Evolutionary conservation across 768 basidiomycete species (phyloP), one percentile per base, ranked within the genome.

Genomic region (Tylopilus sp.): DNA sequence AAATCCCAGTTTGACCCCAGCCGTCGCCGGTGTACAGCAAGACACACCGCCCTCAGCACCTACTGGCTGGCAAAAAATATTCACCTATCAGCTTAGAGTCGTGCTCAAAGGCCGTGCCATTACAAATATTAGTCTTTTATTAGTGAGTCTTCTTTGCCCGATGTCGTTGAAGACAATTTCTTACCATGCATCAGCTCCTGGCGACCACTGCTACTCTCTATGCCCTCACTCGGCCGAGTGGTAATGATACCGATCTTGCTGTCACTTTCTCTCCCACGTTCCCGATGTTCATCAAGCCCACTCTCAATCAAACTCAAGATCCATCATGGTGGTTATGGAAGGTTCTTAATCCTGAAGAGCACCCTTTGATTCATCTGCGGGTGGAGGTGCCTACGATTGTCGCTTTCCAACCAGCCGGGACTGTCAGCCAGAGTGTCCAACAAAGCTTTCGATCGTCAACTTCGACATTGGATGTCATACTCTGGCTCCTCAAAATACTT

Each of bases 401-500:
- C 31, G 81, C 88, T 20, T 79, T 92, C 61, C 69, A 74, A 44
- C 74, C 75, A 6, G 74, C 78, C 47, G 61, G 59, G 5, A 64
- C 69, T 35, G 58, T 51, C 46, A 44, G 56, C 22, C 66, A 57
- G 31, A 57, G 49, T 47, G 54, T 61, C 44, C 56, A 60, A 44
- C 63, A 71, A 47, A 67, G 72, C 40, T 62, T 78, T 33, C 75
- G 76, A 23, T 70, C 76, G 51, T 75, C 77, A 55, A 71, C 73
- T 51, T 71, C 75, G 44, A 79, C 79, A 15, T 64, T 82, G 41
- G 79, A 80, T 47, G 75, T 83, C 12, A 57, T 88, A 8, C 66
- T 82, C n/a, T 91, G 91, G 84, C 67, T 91, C 22, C 57, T 86
- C 59, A 90, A 89, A 69, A 87, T 95, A 55, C 82, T 98, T 67